Evolutionary conservation across 345 rosid species (phyloP).

Genomic region (Conringia planisiliqua): DNA sequence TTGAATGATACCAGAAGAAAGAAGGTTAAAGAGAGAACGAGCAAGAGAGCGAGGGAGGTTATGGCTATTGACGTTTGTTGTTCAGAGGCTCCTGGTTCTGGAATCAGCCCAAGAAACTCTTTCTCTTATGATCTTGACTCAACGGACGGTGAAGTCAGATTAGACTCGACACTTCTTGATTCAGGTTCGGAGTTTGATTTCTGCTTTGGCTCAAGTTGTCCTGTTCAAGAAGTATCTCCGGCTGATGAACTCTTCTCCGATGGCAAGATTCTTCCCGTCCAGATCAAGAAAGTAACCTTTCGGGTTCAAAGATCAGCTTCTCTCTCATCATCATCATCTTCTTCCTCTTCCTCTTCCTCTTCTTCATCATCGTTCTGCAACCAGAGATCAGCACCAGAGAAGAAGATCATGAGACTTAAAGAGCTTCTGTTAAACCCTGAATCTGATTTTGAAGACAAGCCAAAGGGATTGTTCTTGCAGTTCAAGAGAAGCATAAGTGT

Average conservation of each 20-base stretch:
- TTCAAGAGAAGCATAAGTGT: conserved; percentile 85
- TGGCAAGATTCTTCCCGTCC: conserved; percentile 73
- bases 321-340: conserved; percentile 6
- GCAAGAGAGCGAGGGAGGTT: background rate
- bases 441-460: conserved; percentile 42
- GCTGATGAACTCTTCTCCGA: conserved; percentile 90
- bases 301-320: conserved; percentile 28
- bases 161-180: conserved; percentile 51
- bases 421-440: conserved; percentile 53
- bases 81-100: conserved; percentile 59
- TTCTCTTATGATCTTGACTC: conserved; percentile 63
- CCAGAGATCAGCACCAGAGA: conserved; percentile 35
- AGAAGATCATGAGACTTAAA: conserved; percentile 63
- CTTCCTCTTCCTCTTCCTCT: conserved; percentile 19
- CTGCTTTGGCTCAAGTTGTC: conserved; percentile 47
- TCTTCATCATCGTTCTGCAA: background rate
- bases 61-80: conserved; percentile 79
- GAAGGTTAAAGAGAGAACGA: background rate
- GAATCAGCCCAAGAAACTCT: conserved; percentile 69
- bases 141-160: conserved; percentile 36
- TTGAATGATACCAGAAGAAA: background rate
- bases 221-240: conserved; percentile 52
- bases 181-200: conserved; percentile 60
- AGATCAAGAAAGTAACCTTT: conserved; percentile 48
- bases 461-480: conserved; percentile 57